These are phyloP conservation scores for Lentinula guzmanii DNA, from an alignment of 768 basidiomycete species.

Conservation along the genomic window DNA sequence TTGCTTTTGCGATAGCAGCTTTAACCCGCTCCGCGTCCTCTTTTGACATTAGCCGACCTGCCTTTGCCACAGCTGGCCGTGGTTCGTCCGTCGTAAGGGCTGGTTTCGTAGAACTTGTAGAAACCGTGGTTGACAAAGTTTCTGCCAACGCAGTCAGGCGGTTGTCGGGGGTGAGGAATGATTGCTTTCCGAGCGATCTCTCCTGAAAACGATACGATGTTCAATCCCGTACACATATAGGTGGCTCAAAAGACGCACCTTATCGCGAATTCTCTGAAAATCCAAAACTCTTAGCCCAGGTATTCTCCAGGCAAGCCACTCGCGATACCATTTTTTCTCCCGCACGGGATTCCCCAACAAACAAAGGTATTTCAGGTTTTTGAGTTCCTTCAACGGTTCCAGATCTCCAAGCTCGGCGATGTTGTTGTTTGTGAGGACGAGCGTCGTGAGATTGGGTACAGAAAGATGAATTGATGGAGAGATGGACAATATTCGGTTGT, in stretches of 20 bases:
- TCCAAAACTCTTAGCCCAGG: constrained; percentile 86
- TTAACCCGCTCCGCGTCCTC: constrained; percentile 87
- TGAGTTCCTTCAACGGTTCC: constrained; percentile 74
- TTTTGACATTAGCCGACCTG: constrained; percentile 85
- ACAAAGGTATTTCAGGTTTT: constrained; percentile 67
- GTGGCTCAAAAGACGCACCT: constrained; percentile 57
- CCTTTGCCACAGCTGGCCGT: constrained; percentile 58
- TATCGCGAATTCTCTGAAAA: constrained; percentile 92
- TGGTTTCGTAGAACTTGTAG: constrained; percentile 57
- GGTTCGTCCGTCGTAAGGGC: constrained; percentile 74
- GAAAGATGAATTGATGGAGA: constrained; percentile 80
- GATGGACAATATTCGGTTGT: constrained; percentile 83
- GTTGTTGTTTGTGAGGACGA: constrained; percentile 81
- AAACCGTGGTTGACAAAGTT: constrained; percentile 67
- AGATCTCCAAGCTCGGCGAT: constrained; percentile 78
- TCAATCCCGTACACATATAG: constrained; percentile 12
- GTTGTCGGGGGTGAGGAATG: constrained; percentile 79
- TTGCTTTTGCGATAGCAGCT: constrained; percentile 85
- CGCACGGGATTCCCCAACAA: constrained; percentile 79
- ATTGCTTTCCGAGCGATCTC: constrained; percentile 61
- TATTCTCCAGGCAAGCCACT: constrained; percentile 90
- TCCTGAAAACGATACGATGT: constrained; percentile 45
- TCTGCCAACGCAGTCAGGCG: constrained; percentile 77
- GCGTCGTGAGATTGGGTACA: constrained; percentile 75
- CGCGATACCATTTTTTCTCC: constrained; percentile 94